phyloP scores from a whole-genome alignment of 768 basidiomycete genomes.

The Agrocybe praecox region DNA sequence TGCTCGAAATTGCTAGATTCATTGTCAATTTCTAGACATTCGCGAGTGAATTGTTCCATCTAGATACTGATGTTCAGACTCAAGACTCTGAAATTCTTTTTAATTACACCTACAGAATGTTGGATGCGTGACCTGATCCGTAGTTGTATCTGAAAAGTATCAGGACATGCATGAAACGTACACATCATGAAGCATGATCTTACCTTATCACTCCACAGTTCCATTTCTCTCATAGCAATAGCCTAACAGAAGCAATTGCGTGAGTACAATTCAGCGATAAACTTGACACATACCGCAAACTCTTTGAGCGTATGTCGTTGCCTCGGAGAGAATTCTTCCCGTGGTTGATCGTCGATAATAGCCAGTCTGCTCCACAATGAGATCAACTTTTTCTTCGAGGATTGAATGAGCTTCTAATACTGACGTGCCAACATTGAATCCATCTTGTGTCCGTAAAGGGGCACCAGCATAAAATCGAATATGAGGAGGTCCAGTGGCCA shows the following conservation, averaged over 20 bases:
- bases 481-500: slow-evolving; percentile 64
- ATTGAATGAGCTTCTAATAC: slow-evolving; percentile 19
- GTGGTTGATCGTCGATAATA: slow-evolving; percentile 81
- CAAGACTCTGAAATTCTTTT: neutral
- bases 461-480: slow-evolving; percentile 93
- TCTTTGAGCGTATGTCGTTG: slow-evolving; percentile 93
- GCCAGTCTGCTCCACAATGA: slow-evolving; percentile 57
- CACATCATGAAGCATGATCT: slow-evolving; percentile 2
- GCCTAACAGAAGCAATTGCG: slow-evolving; percentile 41
- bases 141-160: slow-evolving; percentile 69
- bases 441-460: slow-evolving; percentile 86
- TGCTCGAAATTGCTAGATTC: slow-evolving; percentile 39
- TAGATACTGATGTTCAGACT: slow-evolving; percentile 22
- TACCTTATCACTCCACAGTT: slow-evolving; percentile 93
- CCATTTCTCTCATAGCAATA: slow-evolving; percentile 93
- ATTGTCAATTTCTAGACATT: slow-evolving; percentile 89
- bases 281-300: slow-evolving; percentile 59
- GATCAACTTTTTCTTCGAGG: neutral
- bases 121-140: slow-evolving; percentile 91
- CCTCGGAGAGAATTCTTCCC: slow-evolving; percentile 84
- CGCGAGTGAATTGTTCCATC: slow-evolving; percentile 96
- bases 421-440: slow-evolving; percentile 86
- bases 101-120: slow-evolving; percentile 64
- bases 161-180: neutral
- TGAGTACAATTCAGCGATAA: neutral